Evolutionary conservation across 768 basidiomycete species (phyloP).

Genomic region (Hebeloma cylindrosporum): DNA sequence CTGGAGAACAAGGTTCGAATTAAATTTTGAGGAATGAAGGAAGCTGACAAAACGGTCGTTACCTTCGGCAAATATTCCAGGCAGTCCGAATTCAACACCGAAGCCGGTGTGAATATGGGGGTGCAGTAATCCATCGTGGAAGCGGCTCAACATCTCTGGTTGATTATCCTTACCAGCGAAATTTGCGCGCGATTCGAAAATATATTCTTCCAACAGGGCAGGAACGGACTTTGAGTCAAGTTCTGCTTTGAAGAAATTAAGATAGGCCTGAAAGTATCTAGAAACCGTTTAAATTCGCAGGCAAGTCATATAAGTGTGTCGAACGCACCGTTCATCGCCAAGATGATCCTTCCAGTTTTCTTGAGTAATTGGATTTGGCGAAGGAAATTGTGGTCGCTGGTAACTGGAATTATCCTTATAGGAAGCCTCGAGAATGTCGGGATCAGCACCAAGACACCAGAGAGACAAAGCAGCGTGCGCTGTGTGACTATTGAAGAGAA

Average conservation of each 20-base stretch:
- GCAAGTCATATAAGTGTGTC: background rate
- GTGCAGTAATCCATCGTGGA: conserved; percentile 54
- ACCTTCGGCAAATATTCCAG: conserved; percentile 23
- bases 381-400: conserved; percentile 38
- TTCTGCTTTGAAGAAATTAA: conserved; percentile 46
- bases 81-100: conserved; percentile 56
- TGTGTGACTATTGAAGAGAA: conserved; percentile 21
- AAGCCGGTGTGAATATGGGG: conserved; percentile 60
- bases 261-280: conserved; percentile 56
- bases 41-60: background rate
- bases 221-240: conserved; percentile 40
- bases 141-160: conserved; percentile 42
- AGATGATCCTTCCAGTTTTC: conserved; percentile 55
- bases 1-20: conserved; percentile 3
- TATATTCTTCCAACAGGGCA: conserved; percentile 50
- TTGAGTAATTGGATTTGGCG: conserved; percentile 45
- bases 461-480: conserved; percentile 26
- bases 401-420: conserved; percentile 35
- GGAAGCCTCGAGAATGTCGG: conserved; percentile 35
- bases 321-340: conserved; percentile 50
- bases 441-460: conserved; percentile 31
- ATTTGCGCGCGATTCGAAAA: conserved; percentile 52
- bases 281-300: background rate
- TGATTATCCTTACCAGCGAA: conserved; percentile 32
- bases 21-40: background rate